A percentile compares a stretch with the other conserved stretches of the same genome.
Evolutionary conservation across 2,329 filamentous ascomycete genomes (phyloP).

Genomic region (Colletotrichum limetticola): DNA sequence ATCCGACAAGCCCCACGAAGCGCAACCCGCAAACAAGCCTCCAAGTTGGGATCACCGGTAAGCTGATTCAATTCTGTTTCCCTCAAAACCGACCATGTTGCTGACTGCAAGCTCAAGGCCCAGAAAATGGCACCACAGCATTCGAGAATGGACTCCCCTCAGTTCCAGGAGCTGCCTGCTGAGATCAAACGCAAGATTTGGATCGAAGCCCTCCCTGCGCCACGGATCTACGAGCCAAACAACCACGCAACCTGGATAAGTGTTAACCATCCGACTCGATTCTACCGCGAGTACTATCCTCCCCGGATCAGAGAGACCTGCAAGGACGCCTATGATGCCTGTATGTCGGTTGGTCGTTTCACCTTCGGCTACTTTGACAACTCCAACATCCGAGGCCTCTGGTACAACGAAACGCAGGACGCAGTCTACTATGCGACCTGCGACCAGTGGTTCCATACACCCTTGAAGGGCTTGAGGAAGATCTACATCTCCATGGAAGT

Average conservation of each 20-base stretch:
- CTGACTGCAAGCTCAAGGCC: no score
- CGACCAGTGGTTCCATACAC: neutral
- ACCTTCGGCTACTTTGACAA: neutral
- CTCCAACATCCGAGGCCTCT: neutral
- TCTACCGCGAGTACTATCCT: neutral
- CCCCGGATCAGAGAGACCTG: neutral
- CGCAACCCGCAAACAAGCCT: no score
- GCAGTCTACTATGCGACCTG: neutral
- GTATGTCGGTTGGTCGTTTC: neutral
- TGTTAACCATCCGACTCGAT: neutral
- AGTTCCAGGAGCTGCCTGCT: neutral
- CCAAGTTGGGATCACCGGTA: no score
- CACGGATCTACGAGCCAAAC: neutral
- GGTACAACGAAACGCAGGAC: neutral
- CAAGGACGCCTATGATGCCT: neutral
- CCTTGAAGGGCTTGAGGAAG: neutral
- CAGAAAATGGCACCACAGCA: no score
- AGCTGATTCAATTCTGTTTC: no score
- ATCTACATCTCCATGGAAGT: neutral
- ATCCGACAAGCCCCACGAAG: fast-evolving
- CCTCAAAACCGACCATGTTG: no score
- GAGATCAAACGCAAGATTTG: neutral
- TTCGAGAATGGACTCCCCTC: neutral
- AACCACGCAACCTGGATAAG: neutral
- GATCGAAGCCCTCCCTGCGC: neutral